Evolutionary conservation across 1,284 basidiomycete genomes (phyloP).

Genomic region (Cystobasidium sp.): DNA sequence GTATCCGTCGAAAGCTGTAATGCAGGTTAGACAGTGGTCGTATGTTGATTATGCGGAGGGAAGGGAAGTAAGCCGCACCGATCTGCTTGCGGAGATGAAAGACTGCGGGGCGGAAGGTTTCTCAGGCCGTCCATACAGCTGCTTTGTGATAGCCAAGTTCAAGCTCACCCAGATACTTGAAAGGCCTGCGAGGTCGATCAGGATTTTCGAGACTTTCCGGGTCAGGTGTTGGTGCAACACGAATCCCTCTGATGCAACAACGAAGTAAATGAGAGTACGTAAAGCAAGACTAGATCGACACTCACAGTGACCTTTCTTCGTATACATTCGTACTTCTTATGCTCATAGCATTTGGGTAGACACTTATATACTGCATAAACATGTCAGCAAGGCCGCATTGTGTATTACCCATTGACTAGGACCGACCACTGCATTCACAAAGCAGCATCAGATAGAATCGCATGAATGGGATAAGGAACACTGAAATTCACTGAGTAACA

Average conservation of each 20-base stretch:
- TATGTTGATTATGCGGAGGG: too few relatives aligned
- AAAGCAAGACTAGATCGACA: not conserved
- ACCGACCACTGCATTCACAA: too few relatives aligned
- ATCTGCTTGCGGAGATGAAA: conserved; percentile 1
- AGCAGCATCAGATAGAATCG: too few relatives aligned
- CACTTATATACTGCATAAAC: conserved; percentile 11
- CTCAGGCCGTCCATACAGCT: too few relatives aligned
- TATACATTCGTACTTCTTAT: conserved; percentile 87
- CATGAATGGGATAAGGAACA: too few relatives aligned
- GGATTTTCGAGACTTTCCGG: conserved; percentile 15
- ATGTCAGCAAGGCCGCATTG: conserved; percentile 48
- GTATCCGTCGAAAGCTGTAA: conserved; percentile 70
- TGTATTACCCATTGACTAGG: conserved; percentile 54
- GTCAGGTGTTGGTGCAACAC: conserved; percentile 6
- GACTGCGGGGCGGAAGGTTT: not conserved
- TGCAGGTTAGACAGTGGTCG: not conserved
- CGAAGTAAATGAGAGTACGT: not conserved
- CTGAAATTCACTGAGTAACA: conserved; percentile 72
- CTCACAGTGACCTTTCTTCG: conserved; percentile 68
- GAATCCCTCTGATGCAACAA: not conserved
- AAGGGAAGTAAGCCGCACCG: not conserved
- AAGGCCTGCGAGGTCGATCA: conserved; percentile 35
- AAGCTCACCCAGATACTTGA: conserved; percentile 17
- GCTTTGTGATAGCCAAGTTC: not conserved
- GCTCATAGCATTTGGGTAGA: conserved; percentile 64